Evolutionary conservation across 139 green algal species (phyloP).

Genomic region (Raphidocelis subcapitata): DNA sequence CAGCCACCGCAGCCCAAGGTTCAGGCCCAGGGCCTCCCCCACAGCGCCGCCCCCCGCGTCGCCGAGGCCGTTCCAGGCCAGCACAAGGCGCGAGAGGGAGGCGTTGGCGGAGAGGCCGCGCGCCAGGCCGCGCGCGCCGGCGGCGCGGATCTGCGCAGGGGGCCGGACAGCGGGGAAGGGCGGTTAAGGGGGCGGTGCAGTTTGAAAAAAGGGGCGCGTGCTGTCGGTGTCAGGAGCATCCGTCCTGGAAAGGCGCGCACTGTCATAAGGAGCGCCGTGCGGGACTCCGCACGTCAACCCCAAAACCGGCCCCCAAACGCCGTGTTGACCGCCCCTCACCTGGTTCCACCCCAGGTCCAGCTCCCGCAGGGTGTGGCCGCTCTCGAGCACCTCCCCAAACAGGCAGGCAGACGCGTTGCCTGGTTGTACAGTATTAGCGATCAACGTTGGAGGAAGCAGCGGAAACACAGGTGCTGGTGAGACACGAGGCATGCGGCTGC

Average conservation of each 20-base stretch:
- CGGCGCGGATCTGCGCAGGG: slow-evolving; percentile 24
- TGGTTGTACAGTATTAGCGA: too few species aligned
- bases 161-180: background rate
- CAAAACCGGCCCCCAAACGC: too few species aligned
- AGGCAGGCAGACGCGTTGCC: slow-evolving; percentile 45
- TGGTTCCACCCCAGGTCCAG: slow-evolving; percentile 71
- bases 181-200: too few species aligned
- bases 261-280: too few species aligned
- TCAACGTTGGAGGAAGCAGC: too few species aligned
- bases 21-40: slow-evolving; percentile 29
- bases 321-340: slow-evolving; percentile 57
- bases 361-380: slow-evolving; percentile 45
- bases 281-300: too few species aligned
- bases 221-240: too few species aligned
- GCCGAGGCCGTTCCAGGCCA: slow-evolving; percentile 69
- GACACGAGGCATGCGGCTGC: too few species aligned
- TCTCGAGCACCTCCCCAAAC: slow-evolving; percentile 56
- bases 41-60: slow-evolving; percentile 33
- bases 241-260: too few species aligned
- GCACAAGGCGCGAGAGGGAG: slow-evolving; percentile 39
- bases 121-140: slow-evolving; percentile 43
- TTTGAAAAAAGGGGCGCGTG: too few species aligned
- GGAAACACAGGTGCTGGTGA: slow-evolving; percentile 18
- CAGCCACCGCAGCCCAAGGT: slow-evolving; percentile 44
- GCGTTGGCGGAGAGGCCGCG: slow-evolving; percentile 49